Evolutionary conservation across 2,329 filamentous ascomycete genomes (phyloP), one percentile per base, ranked within the genome.

Genomic region (Fusarium liriodendri): DNA sequence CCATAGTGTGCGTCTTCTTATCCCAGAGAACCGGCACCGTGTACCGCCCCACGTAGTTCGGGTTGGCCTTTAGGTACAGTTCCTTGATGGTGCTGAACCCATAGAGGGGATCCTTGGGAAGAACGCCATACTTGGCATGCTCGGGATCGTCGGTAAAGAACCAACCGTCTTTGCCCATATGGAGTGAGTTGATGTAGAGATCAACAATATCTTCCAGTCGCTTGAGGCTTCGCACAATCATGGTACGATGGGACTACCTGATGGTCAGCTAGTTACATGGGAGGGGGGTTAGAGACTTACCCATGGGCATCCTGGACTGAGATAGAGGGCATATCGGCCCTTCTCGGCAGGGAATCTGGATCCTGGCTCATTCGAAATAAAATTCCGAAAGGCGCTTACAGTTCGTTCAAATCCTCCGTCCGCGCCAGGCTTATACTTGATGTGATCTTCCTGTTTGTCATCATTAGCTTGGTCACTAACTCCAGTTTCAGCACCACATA

Each of bases 21-120:
- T 94, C 92, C 85, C 90, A 94, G 11, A 95, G 85, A 0, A 92
- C 90, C 0, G 93, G 93, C 2, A 95, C 93, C 0, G 93, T 95
- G 79, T 93, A 94, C 9, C 93, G 87, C 0, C 92, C 93, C 1
- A 83, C 82, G 27, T 94, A 97, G 62, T 91, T 85, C 0, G 90
- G 89, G 72, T 94, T 87, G 32, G 89, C 89, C 62, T 89, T 88
- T 77, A 92, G 91, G 84, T 95, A 95, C 55, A 95, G 86, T 40
- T 95, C 86, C 47, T 90, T 89, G 4, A 95, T 85, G 74, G 92
- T 91, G 9, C 88, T 91, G 81, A 90, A 91, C 6, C 87, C 89
- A 73, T 93, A 91, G 1, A 94, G 77, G 69, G 92, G 86, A 82
- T 94, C 91, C 22, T 83, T 79, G 60, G 88, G 69, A 84, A 90